Base-by-base conservation (phyloP, 768 basidiomycete genomes). In the Clathrus columnatus region DNA sequence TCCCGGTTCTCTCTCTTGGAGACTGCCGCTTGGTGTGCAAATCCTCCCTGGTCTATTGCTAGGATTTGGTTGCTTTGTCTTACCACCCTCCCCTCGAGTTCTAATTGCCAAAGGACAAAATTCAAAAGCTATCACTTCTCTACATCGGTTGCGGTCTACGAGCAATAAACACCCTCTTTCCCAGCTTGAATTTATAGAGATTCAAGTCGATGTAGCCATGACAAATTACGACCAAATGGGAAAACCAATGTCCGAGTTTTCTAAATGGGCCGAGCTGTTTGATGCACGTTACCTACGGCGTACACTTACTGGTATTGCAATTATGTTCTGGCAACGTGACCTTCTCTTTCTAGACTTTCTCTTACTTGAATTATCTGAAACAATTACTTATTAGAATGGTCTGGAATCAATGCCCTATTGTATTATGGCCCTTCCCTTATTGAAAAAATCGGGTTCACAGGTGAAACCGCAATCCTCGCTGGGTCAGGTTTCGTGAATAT, bases 261-360 rank as follows among this genome's bases (percentile, higher is more conserved):
- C 72, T 43, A 68, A 72, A 0, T 90, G 87, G 87, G 71, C 63
- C 6, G 72, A 71, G 23, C 71, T 91, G 7, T 83, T 86, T 54
- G 68, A 68, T 6, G 64, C 61, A 1, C 76, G 75, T 52, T 82
- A 84, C 62, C 68, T 79, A 16, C 70, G 75, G 51, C 75, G 87
- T 29, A 90, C 88, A 0, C 67, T 78, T 63, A 78, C 90, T 36
- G 87, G 86, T 2, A 72, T 87, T 7, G 67, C 82, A 63, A 78
- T 89, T 61, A 88, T 89, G 84, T 80, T 87, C 50, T 91, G 90
- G 61, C 89, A 91, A 68, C 89, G 88, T 87, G 60, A 41, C 82
- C 68, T 24, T 47, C 45, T 47, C 6, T 41, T 28, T n/a, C 36
- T 50, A 17, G 53, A 51, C 21, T 58, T 50, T 29, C 18, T 17